Evolutionary conservation across 768 basidiomycete species (phyloP), one percentile per base, ranked within the genome.

Genomic region (Sporobolomyces phaffii): DNA sequence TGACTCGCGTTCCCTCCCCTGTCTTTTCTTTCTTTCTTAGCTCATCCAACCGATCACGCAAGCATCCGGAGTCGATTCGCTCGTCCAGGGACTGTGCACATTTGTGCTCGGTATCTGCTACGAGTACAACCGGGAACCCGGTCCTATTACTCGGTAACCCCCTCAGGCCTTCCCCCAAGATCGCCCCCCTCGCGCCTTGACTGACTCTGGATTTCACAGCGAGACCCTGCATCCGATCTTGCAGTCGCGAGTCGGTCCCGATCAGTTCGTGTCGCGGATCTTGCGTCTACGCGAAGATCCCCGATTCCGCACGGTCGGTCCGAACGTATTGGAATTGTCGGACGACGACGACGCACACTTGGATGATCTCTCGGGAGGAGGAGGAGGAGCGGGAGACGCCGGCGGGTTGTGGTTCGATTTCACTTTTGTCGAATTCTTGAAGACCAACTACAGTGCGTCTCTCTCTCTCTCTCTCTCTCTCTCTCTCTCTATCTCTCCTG

Each of bases 401-500:
- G n/a, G n/a, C n/a, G n/a, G 78, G 31, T 82, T 96, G 43, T 98
- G 96, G 96, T 89, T 98, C 75, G 93, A 98, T 77, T 98, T 93
- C 91, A 84, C 87, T 0, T 98, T 98, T 78, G 85, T 96, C 9
- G 96, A 99, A 78, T 99, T 97, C 77, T 93, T 91, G 88, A 98
- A 98, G 80, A 92, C 90, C 50, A 93, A 94, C 75, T 96, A 92
- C 75, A 90, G 94, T 94, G 73, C 76, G 89, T 78, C 9, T 38
- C 29, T 15, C n/a, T 45, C 44, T 45, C 13, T 45, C 3, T 38
- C 18, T 24, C 1, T n/a, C 7, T 28, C 24, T 41, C 22, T 24
- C 7, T 6, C 43, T 10, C 40, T 41, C 40, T 11, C 10, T 41
- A 18, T 11, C 10, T 41, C 18, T 18, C 10, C 40, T 41, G 40